Evolutionary conservation across 2,329 filamentous ascomycete genomes (phyloP).

Genomic region (Penicillium brevicompactum): DNA sequence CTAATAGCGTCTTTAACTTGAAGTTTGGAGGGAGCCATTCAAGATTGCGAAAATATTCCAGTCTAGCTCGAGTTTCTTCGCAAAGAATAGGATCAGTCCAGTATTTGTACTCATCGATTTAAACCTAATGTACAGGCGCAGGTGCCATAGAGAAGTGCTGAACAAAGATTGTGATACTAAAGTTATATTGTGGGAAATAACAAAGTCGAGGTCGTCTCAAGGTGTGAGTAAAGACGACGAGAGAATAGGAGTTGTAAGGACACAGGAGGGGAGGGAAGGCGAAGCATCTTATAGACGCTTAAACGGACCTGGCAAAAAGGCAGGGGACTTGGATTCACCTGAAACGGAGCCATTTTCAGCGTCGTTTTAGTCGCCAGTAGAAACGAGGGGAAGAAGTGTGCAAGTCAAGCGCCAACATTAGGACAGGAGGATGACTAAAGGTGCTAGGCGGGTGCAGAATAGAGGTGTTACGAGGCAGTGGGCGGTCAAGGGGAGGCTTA

Average conservation of each 20-base stretch:
- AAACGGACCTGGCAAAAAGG: slow-evolving; percentile 1
- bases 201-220: slow-evolving; percentile 1
- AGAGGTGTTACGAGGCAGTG: slow-evolving; percentile 9
- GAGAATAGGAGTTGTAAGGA: slow-evolving; percentile 4
- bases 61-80: slow-evolving; percentile 27
- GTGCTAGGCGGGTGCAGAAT: slow-evolving; percentile 20
- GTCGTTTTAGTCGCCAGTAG: slow-evolving; percentile 16
- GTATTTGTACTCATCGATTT: slow-evolving; percentile 23
- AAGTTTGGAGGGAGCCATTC: slow-evolving; percentile 29
- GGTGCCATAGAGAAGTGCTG: slow-evolving; percentile 10
- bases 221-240: slow-evolving; percentile 1
- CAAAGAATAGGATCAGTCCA: slow-evolving; percentile 29
- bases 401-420: slow-evolving; percentile 9
- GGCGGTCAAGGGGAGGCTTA: slow-evolving; percentile 18
- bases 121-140: slow-evolving; percentile 4
- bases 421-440: slow-evolving; percentile 14
- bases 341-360: slow-evolving; percentile 23
- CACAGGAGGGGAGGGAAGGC: slow-evolving; percentile 2
- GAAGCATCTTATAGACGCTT: slow-evolving; percentile 18
- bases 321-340: slow-evolving; percentile 2
- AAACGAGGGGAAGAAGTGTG: slow-evolving; percentile 16
- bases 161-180: slow-evolving; percentile 11
- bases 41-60: slow-evolving; percentile 24
- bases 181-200: slow-evolving; percentile 3
- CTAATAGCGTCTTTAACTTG: slow-evolving; percentile 27